Percentiles rank a stretch among this genome's conserved stretches.
phyloP scores from a whole-genome alignment of 768 basidiomycete genomes.

The Panus rudis region DNA sequence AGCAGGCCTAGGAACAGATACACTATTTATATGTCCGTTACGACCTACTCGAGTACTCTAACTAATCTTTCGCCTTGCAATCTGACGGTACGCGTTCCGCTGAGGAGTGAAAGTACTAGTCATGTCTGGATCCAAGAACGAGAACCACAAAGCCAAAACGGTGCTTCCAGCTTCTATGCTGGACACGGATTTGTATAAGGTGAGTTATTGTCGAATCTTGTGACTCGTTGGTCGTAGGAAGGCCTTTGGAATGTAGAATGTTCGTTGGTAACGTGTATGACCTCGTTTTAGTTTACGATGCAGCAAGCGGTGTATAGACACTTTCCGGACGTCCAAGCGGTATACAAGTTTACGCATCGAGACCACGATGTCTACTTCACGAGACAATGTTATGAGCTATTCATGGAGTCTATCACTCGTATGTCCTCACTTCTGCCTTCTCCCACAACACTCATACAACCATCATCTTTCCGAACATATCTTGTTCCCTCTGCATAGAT shows the following conservation, averaged over 20 bases:
- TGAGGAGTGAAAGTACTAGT: no score
- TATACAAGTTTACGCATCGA: conserved; percentile 80
- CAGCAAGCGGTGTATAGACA: conserved; percentile 82
- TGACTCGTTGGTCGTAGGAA: background rate
- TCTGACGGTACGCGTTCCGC: no score
- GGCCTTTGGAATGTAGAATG: conserved; percentile 1
- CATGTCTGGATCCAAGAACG: no score
- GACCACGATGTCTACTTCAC: conserved; percentile 59
- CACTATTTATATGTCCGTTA: no score
- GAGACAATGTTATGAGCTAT: conserved; percentile 52
- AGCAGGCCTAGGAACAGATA: no score
- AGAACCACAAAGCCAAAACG: background rate
- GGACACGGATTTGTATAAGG: conserved; percentile 96
- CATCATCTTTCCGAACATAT: background rate
- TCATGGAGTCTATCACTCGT: conserved; percentile 51
- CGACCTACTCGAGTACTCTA: no score
- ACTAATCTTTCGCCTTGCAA: no score
- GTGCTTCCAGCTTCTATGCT: conserved; percentile 51
- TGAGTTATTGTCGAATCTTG: conserved; percentile 18
- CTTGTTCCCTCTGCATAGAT: conserved; percentile 34
- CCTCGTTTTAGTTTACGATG: conserved; percentile 64
- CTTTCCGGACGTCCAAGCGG: conserved; percentile 64
- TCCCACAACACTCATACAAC: background rate
- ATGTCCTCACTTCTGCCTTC: conserved; percentile 18
- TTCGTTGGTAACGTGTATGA: no score